A percentile compares a stretch with the other conserved stretches of the same genome.
Conservation (phyloP, 2,329 filamentous ascomycete species). For the Colletotrichum theobromicola region DNA sequence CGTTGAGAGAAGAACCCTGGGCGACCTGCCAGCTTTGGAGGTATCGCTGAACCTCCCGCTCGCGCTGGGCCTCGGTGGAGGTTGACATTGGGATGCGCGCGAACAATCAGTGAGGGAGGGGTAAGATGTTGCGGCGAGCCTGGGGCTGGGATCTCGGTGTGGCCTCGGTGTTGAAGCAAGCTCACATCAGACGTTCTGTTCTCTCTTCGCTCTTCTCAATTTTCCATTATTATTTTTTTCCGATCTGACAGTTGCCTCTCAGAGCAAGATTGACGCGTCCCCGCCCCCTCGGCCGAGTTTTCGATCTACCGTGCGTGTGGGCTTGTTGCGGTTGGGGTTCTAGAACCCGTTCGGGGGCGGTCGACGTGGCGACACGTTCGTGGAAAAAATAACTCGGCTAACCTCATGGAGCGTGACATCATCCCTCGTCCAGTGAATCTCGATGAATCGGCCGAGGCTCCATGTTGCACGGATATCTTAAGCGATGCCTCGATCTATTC, state of each 20-base stretch:
- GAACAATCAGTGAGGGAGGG: neutral
- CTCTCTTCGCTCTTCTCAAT: neutral
- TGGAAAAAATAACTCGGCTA: neutral
- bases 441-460: neutral
- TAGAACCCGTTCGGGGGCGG: neutral
- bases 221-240: neutral
- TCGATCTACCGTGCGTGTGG: neutral
- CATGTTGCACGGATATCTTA: neutral
- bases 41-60: conserved; percentile 35
- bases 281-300: neutral
- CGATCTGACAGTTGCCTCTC: neutral
- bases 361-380: neutral
- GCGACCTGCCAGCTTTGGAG: conserved; percentile 36
- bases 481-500: neutral
- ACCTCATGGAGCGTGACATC: neutral
- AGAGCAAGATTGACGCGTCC: neutral
- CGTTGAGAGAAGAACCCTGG: conserved; percentile 34
- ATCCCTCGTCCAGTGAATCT: neutral
- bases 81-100: conserved; percentile 2
- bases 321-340: neutral
- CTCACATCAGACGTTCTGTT: neutral
- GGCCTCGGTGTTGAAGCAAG: neutral
- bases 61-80: conserved; percentile 27
- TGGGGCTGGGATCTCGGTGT: neutral
- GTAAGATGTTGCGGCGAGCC: neutral